phyloP scores from a whole-genome alignment of 352 stramenopile genomes.

The Globisporangium megalacanthum region DNA sequence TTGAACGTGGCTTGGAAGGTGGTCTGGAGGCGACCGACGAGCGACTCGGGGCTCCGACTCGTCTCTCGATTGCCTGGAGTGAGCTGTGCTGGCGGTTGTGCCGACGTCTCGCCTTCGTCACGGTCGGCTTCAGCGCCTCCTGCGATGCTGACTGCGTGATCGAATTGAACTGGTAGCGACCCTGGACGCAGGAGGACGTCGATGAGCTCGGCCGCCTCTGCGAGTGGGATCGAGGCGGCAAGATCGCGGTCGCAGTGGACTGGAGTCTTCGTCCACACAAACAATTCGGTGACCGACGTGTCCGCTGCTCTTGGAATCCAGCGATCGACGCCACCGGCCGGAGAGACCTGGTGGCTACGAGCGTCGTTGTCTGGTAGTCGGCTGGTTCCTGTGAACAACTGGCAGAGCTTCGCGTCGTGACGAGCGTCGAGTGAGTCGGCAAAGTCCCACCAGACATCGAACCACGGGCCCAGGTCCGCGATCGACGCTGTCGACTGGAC shows the following conservation, averaged over 20 bases:
- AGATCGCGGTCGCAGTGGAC: neutral
- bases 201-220: neutral
- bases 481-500: neutral
- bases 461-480: slow-evolving; percentile 8
- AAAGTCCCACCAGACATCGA: slow-evolving; percentile 8
- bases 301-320: neutral
- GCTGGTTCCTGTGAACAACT: neutral
- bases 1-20: neutral
- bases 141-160: neutral
- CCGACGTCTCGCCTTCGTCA: neutral
- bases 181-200: neutral
- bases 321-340: too few species aligned
- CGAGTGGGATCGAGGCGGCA: neutral
- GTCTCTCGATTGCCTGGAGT: neutral
- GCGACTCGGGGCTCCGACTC: neutral
- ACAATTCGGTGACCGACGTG: neutral
- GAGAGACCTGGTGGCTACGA: too few species aligned
- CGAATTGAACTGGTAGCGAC: neutral
- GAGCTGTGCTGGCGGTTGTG: neutral
- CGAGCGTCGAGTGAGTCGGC: slow-evolving; percentile 5
- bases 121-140: neutral
- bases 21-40: neutral
- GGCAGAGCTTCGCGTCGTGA: slow-evolving; percentile 2
- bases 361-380: too few species aligned
- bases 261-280: neutral